Evolutionary conservation across 2,329 filamentous ascomycete genomes (phyloP).

Genomic region (Colletotrichum chrysophilum): DNA sequence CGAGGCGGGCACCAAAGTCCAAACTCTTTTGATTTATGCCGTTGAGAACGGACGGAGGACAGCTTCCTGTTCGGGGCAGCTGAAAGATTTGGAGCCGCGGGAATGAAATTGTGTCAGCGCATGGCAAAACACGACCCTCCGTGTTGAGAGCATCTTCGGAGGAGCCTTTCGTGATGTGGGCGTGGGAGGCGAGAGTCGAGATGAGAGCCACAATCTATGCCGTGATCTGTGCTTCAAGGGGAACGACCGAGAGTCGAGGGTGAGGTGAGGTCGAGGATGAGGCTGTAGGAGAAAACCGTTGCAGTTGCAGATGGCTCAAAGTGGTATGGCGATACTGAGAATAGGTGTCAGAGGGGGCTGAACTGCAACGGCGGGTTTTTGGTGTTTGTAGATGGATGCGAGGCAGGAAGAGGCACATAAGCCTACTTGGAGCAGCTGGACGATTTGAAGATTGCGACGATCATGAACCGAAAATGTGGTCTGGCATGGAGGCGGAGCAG

Average conservation of each 20-base stretch:
- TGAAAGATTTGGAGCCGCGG: not conserved
- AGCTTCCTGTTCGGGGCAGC: slow-evolving; percentile 6
- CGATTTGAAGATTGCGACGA: not conserved
- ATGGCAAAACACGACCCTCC: not conserved
- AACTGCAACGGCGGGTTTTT: not conserved
- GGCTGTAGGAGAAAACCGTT: not conserved
- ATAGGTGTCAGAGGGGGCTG: not conserved
- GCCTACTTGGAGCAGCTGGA: slow-evolving; percentile 1
- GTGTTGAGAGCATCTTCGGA: not conserved
- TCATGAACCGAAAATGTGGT: not conserved
- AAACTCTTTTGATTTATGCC: slow-evolving; percentile 11
- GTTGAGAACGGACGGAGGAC: slow-evolving; percentile 1
- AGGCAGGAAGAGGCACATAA: not conserved
- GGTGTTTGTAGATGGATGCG: not conserved
- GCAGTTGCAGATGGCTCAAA: not conserved
- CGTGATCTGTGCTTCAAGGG: not conserved
- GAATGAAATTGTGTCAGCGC: not conserved
- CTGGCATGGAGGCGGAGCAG: slow-evolving; percentile 7
- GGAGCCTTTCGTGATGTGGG: slow-evolving; percentile 13
- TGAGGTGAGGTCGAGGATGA: not conserved
- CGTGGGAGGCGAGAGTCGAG: not conserved
- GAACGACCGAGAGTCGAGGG: not conserved
- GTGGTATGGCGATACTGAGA: not conserved
- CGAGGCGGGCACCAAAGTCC: not conserved
- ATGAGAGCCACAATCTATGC: not conserved